A percentile compares a stretch with the other conserved stretches of the same genome.
These are phyloP conservation scores for Pholiota adiposa DNA, from an alignment of 1,284 basidiomycete species.

Conservation along the genomic window DNA sequence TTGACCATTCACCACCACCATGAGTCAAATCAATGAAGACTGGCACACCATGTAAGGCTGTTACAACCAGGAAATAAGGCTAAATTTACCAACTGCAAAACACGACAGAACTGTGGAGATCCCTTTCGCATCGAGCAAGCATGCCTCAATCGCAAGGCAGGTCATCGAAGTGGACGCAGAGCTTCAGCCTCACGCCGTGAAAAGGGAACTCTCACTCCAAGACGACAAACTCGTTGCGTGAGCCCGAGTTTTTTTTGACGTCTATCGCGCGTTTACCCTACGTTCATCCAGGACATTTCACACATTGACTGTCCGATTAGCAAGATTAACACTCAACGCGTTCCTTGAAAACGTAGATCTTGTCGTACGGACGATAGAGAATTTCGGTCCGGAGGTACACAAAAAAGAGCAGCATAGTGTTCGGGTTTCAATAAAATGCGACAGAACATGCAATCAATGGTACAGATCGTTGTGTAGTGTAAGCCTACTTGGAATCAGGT, in stretches of 20 bases:
- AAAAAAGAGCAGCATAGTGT: constrained; percentile 23
- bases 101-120: constrained; percentile 67
- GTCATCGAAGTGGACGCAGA: constrained; percentile 87
- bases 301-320: constrained; percentile 81
- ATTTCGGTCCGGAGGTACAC: constrained; percentile 70
- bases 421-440: constrained; percentile 15
- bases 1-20: constrained; percentile 9
- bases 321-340: constrained; percentile 80
- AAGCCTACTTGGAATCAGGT: constrained; percentile 2
- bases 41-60: constrained; percentile 40
- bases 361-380: constrained; percentile 79
- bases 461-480: constrained; percentile 8
- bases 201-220: constrained; percentile 68
- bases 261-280: not conserved
- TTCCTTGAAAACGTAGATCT: constrained; percentile 89
- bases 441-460: constrained; percentile 9
- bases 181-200: constrained; percentile 79
- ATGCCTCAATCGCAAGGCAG: constrained; percentile 79
- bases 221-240: constrained; percentile 75
- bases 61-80: not conserved
- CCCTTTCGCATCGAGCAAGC: constrained; percentile 73
- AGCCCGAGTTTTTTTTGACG: constrained; percentile 21
- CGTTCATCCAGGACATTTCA: constrained; percentile 57
- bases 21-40: constrained; percentile 14
- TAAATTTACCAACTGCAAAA: constrained; percentile 1